A percentile compares a stretch with the other conserved stretches of the same genome.
phyloP scores from a whole-genome alignment of 176 grass and related monocot species.

The Musa beccarii region DNA sequence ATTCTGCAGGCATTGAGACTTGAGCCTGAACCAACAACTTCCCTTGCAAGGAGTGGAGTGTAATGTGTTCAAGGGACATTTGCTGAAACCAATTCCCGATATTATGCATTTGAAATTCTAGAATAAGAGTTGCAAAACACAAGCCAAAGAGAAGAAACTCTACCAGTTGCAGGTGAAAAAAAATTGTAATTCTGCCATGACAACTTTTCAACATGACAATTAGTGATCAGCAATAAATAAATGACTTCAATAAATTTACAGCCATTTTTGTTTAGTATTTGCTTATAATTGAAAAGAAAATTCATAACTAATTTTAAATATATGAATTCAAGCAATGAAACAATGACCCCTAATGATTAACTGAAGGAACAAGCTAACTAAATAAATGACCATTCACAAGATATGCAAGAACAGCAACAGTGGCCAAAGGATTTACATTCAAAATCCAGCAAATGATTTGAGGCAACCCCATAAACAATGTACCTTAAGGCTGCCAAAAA shows the following conservation, averaged over 20 bases:
- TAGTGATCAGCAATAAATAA: no score
- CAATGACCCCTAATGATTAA: not conserved
- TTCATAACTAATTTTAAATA: no score
- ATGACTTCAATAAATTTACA: no score
- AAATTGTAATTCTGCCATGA: no score
- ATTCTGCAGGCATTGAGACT: slow-evolving; percentile 63
- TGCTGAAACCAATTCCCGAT: slow-evolving; percentile 38
- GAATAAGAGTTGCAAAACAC: not conserved
- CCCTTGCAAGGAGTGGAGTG: slow-evolving; percentile 74
- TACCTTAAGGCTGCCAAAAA: not conserved
- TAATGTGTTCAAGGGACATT: slow-evolving; percentile 73
- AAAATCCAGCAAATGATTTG: not conserved
- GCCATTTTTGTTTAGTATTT: no score
- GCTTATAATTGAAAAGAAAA: no score
- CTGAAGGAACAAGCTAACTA: not conserved
- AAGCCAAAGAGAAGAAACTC: no score
- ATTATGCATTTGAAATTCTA: not conserved
- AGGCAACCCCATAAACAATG: not conserved
- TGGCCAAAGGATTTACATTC: not conserved
- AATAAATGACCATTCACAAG: not conserved
- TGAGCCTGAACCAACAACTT: slow-evolving; percentile 63
- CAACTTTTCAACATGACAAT: no score
- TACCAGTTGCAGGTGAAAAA: no score
- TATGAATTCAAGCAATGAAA: not conserved
- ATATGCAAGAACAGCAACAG: not conserved